Conservation (phyloP, 2,329 filamentous ascomycete genomes). For the Dothiorella sarmentorum region DNA sequence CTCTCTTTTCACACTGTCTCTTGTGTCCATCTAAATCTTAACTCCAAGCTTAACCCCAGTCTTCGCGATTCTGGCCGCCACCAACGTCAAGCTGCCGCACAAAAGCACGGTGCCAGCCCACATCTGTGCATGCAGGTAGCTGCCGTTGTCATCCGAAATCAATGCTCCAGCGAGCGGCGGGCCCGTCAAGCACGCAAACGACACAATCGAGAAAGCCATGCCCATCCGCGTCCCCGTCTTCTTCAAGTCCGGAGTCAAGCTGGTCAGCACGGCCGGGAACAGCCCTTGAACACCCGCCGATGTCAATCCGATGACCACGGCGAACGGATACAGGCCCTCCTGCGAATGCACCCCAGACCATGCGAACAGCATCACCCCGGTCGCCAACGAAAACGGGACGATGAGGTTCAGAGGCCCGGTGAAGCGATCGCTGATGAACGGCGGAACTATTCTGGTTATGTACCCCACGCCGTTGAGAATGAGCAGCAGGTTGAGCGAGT, state of each 20-base stretch:
- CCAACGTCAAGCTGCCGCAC: slow-evolving; percentile 29
- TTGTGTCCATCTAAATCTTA: slow-evolving; percentile 22
- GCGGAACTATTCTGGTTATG: slow-evolving; percentile 57
- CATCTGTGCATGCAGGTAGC: slow-evolving; percentile 30
- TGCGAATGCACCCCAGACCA: slow-evolving; percentile 32
- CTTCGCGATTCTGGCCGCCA: slow-evolving; percentile 29
- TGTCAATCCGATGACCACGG: slow-evolving; percentile 30
- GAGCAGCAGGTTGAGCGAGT: slow-evolving; percentile 59
- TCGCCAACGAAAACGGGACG: slow-evolving; percentile 8
- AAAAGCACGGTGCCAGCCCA: slow-evolving; percentile 32
- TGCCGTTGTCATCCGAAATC: slow-evolving; percentile 29
- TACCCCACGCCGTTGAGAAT: slow-evolving; percentile 63
- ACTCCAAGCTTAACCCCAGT: slow-evolving; percentile 33
- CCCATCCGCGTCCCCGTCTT: slow-evolving; percentile 35
- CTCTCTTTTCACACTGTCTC: neutral
- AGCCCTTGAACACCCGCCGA: slow-evolving; percentile 27
- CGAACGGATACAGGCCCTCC: slow-evolving; percentile 30
- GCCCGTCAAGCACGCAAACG: slow-evolving; percentile 34
- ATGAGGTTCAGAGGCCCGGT: slow-evolving; percentile 19
- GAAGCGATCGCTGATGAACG: slow-evolving; percentile 53
- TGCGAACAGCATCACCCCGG: slow-evolving; percentile 23
- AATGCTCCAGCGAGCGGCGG: slow-evolving; percentile 35
- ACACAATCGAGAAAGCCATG: slow-evolving; percentile 37
- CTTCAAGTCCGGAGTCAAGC: slow-evolving; percentile 28
- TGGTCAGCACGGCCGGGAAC: slow-evolving; percentile 24